These are phyloP conservation scores for Bonnemaisonia californica DNA, from an alignment of 31 red algal species.

Conservation along the genomic window DNA sequence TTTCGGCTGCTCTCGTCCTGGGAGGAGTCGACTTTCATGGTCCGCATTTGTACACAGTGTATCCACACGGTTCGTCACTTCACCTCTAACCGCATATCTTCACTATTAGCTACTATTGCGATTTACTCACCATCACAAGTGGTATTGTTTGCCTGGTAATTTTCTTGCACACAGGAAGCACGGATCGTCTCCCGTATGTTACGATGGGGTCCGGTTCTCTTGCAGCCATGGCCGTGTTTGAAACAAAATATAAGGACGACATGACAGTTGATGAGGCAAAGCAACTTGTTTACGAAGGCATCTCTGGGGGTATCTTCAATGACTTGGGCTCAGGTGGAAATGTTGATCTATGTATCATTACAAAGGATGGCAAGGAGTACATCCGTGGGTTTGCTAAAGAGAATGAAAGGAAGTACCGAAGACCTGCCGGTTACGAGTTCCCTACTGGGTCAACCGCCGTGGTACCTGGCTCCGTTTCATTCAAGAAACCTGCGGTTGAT, in stretches of 20 bases:
- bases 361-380: conserved; percentile 76
- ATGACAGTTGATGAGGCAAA: conserved; percentile 90
- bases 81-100: background rate
- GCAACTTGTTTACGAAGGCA: conserved; percentile 90
- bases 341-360: conserved; percentile 98
- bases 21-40: conserved; percentile 98
- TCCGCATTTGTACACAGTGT: conserved; percentile 97
- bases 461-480: conserved; percentile 56
- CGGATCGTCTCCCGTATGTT: conserved; percentile 96
- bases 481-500: conserved; percentile 54
- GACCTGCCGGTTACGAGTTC: conserved; percentile 86
- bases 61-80: conserved; percentile 86
- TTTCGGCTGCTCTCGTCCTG: conserved; percentile 95
- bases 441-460: conserved; percentile 73
- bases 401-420: conserved; percentile 90
- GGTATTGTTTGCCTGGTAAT: background rate
- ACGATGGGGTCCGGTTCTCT: conserved; percentile 98
- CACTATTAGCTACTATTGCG: background rate
- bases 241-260: conserved; percentile 88
- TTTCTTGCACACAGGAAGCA: conserved; percentile 31
- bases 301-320: conserved; percentile 96
- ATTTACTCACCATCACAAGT: no score
- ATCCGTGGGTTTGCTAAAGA: conserved; percentile 95
- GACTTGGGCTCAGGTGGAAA: conserved; percentile 99
- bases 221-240: conserved; percentile 97